phyloP scores from a whole-genome alignment of 306 rosid genomes.

The Sesbania bispinosa region DNA sequence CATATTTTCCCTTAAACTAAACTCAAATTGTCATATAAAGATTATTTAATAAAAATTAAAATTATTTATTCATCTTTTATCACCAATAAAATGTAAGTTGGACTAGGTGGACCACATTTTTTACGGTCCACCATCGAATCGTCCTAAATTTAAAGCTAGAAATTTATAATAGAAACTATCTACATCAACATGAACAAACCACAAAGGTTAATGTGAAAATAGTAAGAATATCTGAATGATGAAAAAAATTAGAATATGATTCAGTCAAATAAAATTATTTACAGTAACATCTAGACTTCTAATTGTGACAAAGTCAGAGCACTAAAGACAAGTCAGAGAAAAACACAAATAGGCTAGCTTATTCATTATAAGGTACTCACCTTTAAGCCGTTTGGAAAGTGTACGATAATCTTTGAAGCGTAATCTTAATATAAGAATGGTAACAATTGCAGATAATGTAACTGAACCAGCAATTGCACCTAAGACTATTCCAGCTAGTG shows the following conservation, averaged over 20 bases:
- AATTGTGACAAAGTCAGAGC: neutral
- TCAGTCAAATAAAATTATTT: neutral
- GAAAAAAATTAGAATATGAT: neutral
- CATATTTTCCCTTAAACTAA: too few species aligned
- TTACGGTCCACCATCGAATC: too few species aligned
- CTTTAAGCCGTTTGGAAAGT: slow-evolving; percentile 46
- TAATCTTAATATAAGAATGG: slow-evolving; percentile 51
- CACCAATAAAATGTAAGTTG: too few species aligned
- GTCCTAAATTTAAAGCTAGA: too few species aligned
- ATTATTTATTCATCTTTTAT: too few species aligned
- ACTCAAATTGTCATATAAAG: too few species aligned
- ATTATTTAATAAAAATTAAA: too few species aligned
- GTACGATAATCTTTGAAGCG: slow-evolving; percentile 27
- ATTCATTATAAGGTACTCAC: slow-evolving; percentile 52
- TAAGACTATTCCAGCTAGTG: slow-evolving; percentile 61
- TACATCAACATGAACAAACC: neutral
- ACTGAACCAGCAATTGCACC: slow-evolving; percentile 66
- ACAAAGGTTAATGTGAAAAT: neutral
- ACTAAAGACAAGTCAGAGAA: neutral
- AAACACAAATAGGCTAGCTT: neutral
- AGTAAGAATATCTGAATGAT: neutral
- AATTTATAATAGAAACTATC: too few species aligned
- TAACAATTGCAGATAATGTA: slow-evolving; percentile 52
- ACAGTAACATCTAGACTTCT: neutral
- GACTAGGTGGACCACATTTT: too few species aligned